phyloP scores from a whole-genome alignment of 2,329 filamentous ascomycete genomes.

The Huntiella moniliformis region DNA sequence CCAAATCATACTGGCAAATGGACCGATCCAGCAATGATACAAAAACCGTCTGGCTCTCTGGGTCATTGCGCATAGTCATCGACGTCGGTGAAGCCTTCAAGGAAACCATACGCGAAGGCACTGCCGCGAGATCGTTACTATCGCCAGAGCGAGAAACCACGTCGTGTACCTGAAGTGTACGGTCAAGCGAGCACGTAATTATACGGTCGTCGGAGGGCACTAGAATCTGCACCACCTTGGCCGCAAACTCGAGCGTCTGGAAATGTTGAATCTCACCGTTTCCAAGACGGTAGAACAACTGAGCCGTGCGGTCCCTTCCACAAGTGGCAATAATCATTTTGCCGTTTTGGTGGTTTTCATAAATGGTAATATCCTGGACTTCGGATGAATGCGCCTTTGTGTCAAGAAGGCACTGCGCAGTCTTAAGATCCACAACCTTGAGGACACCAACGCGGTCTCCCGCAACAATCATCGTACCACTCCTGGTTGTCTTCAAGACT shows the following conservation, averaged over 20 bases:
- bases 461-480: conserved; percentile 51
- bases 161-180: conserved; percentile 69
- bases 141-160: conserved; percentile 50
- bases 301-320: conserved; percentile 77
- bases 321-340: conserved; percentile 59
- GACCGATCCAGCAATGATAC: conserved; percentile 43
- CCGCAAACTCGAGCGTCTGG: conserved; percentile 85
- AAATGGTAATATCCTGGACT: conserved; percentile 62
- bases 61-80: conserved; percentile 52
- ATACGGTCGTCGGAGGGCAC: conserved; percentile 58
- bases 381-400: conserved; percentile 76
- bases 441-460: conserved; percentile 79
- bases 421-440: conserved; percentile 44
- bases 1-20: conserved; percentile 41
- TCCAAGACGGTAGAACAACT: conserved; percentile 51
- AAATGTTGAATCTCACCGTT: conserved; percentile 50
- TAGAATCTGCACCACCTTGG: conserved; percentile 58
- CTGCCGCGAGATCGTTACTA: conserved; percentile 50
- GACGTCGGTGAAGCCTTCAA: conserved; percentile 76
- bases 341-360: conserved; percentile 32
- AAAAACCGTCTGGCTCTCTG: conserved; percentile 28
- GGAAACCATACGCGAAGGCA: conserved; percentile 58
- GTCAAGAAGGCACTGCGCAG: conserved; percentile 44
- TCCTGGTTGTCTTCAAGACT: conserved; percentile 38
- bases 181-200: conserved; percentile 74